Evolutionary conservation across 805 yeast genomes (phyloP).

Genomic region (Tetrapisispora arboricola): DNA sequence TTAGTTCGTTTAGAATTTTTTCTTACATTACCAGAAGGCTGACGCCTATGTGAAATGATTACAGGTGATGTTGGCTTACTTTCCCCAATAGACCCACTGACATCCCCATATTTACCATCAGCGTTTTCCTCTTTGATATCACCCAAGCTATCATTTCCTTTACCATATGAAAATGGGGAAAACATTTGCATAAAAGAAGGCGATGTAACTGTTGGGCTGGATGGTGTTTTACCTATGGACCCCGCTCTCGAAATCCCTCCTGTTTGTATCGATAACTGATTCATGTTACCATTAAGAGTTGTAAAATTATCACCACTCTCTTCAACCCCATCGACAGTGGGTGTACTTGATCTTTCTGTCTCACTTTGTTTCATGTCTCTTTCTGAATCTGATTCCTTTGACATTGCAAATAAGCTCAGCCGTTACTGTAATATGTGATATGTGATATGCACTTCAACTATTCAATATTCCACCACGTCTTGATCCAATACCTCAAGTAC

Average conservation of each 20-base stretch:
- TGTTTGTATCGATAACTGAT: neutral
- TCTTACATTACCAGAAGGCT: slow-evolving; percentile 11
- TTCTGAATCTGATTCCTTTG: no score
- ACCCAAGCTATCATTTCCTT: neutral
- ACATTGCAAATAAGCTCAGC: no score
- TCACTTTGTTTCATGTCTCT: no score
- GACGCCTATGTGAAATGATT: slow-evolving; percentile 26
- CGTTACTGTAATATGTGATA: no score
- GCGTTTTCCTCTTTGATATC: slow-evolving; percentile 1
- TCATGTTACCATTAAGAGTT: no score
- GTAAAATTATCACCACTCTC: no score
- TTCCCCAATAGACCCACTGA: neutral
- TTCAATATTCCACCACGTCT: no score
- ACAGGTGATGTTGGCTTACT: slow-evolving; percentile 12
- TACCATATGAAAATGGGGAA: slow-evolving; percentile 2
- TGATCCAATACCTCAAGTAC: no score
- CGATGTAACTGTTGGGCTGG: neutral
- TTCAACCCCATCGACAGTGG: no score
- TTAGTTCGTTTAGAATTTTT: slow-evolving; percentile 6
- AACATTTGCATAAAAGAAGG: slow-evolving; percentile 3
- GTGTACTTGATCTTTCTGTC: no score
- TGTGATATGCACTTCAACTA: no score
- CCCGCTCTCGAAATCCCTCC: neutral
- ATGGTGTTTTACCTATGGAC: neutral
- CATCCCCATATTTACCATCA: neutral